Conservation (phyloP, 2,329 filamentous ascomycete species). For the Epichloe coenophiala region DNA sequence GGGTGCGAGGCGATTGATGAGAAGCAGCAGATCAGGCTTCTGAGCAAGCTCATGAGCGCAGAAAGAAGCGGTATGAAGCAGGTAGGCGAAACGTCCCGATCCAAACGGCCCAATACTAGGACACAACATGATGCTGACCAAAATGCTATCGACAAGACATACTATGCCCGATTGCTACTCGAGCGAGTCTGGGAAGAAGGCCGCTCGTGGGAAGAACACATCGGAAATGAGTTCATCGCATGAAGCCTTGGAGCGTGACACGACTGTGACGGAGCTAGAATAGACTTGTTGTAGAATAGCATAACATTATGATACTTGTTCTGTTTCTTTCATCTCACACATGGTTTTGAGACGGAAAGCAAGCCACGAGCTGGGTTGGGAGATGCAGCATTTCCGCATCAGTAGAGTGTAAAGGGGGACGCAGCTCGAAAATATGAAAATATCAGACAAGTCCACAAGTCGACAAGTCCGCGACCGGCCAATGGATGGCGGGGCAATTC, state of each 20-base stretch:
- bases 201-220: conserved; percentile 54
- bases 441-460: too few relatives aligned
- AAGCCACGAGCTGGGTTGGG: not conserved
- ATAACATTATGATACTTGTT: not conserved
- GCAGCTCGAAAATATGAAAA: too few relatives aligned
- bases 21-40: conserved; percentile 43
- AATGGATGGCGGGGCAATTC: too few relatives aligned
- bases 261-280: not conserved
- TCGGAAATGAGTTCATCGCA: conserved; percentile 53
- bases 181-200: conserved; percentile 56
- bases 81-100: conserved; percentile 27
- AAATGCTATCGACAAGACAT: conserved; percentile 29
- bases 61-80: conserved; percentile 68
- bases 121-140: not conserved
- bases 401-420: not conserved
- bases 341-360: not conserved
- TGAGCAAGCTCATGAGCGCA: conserved; percentile 51
- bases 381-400: not conserved
- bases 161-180: conserved; percentile 50
- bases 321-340: not conserved
- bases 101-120: not conserved
- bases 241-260: conserved; percentile 18
- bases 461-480: too few relatives aligned
- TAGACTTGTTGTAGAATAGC: not conserved
- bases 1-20: conserved; percentile 56